These are phyloP conservation scores for Lactarius sanguifluus DNA, from an alignment of 768 basidiomycete genomes.

Conservation along the genomic window DNA sequence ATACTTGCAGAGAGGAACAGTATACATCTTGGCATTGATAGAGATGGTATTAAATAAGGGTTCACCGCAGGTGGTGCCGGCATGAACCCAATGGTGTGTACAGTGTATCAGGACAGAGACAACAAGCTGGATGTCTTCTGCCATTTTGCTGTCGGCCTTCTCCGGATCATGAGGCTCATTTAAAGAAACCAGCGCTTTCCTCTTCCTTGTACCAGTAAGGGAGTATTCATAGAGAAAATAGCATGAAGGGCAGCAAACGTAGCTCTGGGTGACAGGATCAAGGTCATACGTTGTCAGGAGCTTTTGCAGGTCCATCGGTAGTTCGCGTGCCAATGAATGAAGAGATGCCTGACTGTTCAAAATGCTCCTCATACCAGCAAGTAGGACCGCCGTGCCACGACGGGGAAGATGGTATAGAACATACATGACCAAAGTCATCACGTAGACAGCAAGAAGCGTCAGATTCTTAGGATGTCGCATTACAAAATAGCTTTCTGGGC, in stretches of 20 bases:
- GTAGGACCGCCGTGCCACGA: neutral
- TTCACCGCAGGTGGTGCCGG: neutral
- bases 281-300: neutral
- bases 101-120: neutral
- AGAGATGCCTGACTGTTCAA: neutral
- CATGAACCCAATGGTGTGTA: neutral
- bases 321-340: neutral
- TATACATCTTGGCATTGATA: neutral
- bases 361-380: too few relatives aligned
- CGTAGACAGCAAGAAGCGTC: neutral
- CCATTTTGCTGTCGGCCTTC: neutral
- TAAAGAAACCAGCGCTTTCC: neutral
- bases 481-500: too few relatives aligned
- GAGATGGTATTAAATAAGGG: neutral
- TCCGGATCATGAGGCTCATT: neutral
- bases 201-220: neutral
- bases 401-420: slow-evolving; percentile 4
- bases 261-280: slow-evolving; percentile 3
- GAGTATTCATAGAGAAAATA: neutral
- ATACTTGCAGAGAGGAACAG: slow-evolving; percentile 5
- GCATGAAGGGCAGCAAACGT: slow-evolving; percentile 15
- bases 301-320: too few relatives aligned
- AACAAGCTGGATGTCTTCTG: neutral
- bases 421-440: slow-evolving; percentile 3
- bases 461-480: neutral